These are phyloP conservation scores for Hortaea sp. DNA, from an alignment of 2,329 filamentous ascomycete species.

Conservation along the genomic window DNA sequence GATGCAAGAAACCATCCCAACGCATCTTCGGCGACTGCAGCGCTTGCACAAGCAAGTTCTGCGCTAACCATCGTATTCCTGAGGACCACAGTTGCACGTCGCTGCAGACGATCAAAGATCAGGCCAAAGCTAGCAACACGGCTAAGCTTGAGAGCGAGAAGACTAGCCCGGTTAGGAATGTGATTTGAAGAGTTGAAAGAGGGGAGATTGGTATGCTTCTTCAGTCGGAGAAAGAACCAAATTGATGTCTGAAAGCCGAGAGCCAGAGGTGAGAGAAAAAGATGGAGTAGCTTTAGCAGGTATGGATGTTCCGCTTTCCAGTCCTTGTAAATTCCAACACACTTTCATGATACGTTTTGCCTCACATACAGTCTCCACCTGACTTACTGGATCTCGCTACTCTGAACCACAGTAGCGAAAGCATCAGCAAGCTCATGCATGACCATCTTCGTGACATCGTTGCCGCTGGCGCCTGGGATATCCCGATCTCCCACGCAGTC, in stretches of 20 bases:
- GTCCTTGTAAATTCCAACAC: too few relatives aligned
- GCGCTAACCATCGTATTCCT: background rate
- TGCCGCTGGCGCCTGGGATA: conserved; percentile 51
- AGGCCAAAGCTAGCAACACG: background rate
- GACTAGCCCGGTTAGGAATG: background rate
- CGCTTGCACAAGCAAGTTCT: background rate
- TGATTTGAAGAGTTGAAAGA: background rate
- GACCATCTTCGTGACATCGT: conserved; percentile 43
- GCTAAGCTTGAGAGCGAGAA: background rate
- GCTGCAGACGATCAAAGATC: background rate
- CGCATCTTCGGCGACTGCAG: background rate
- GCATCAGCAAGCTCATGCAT: conserved; percentile 53
- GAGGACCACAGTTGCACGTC: background rate
- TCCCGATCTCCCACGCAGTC: conserved; percentile 58
- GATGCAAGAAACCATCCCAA: background rate
- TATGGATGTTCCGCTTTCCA: too few relatives aligned
- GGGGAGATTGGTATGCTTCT: too few relatives aligned
- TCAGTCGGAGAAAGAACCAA: too few relatives aligned
- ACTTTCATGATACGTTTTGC: too few relatives aligned
- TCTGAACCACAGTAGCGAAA: conserved; percentile 51
- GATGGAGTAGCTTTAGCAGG: too few relatives aligned
- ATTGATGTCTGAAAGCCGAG: too few relatives aligned
- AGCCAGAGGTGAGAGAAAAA: too few relatives aligned
- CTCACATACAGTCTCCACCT: too few relatives aligned
- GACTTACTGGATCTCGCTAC: conserved; percentile 35